Percentiles rank a stretch among this genome's conserved stretches.
phyloP scores from a whole-genome alignment of 1,139 yeast species.

The Candida sp. region DNA sequence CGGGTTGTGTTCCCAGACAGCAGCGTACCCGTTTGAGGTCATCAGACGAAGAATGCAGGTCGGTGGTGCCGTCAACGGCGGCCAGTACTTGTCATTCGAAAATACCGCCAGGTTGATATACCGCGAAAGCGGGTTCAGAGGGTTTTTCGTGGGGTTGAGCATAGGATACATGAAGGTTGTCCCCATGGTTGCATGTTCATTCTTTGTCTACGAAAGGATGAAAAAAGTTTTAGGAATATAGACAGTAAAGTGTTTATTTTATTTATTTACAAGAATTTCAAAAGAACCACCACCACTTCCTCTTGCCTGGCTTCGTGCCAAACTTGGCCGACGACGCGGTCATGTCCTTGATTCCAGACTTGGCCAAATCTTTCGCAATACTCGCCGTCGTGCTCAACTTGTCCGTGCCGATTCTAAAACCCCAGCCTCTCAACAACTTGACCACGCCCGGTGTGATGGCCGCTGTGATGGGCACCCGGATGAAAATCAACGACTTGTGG shows the following conservation, averaged over 20 bases:
- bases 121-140: slow-evolving; percentile 76
- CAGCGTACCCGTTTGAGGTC: slow-evolving; percentile 97
- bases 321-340: slow-evolving; percentile 49
- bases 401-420: slow-evolving; percentile 74
- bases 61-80: slow-evolving; percentile 76
- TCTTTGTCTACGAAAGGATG: slow-evolving; percentile 90
- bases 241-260: neutral
- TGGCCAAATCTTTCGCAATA: slow-evolving; percentile 22
- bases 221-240: slow-evolving; percentile 69
- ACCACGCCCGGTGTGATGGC: slow-evolving; percentile 90
- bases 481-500: slow-evolving; percentile 82
- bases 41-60: slow-evolving; percentile 96
- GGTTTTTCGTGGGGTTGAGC: slow-evolving; percentile 92
- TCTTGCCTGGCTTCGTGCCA: slow-evolving; percentile 55
- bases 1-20: slow-evolving; percentile 94
- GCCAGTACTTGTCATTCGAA: slow-evolving; percentile 59
- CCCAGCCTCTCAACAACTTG: slow-evolving; percentile 68
- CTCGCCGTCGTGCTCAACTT: slow-evolving; percentile 37
- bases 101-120: slow-evolving; percentile 61
- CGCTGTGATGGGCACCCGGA: slow-evolving; percentile 89
- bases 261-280: slow-evolving; percentile 18
- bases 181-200: slow-evolving; percentile 98
- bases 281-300: slow-evolving; percentile 68
- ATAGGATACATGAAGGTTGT: slow-evolving; percentile 95
- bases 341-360: slow-evolving; percentile 27